Base-by-base conservation (phyloP, 805 yeast genomes). In the Hanseniaspora hatyaiensis region DNA sequence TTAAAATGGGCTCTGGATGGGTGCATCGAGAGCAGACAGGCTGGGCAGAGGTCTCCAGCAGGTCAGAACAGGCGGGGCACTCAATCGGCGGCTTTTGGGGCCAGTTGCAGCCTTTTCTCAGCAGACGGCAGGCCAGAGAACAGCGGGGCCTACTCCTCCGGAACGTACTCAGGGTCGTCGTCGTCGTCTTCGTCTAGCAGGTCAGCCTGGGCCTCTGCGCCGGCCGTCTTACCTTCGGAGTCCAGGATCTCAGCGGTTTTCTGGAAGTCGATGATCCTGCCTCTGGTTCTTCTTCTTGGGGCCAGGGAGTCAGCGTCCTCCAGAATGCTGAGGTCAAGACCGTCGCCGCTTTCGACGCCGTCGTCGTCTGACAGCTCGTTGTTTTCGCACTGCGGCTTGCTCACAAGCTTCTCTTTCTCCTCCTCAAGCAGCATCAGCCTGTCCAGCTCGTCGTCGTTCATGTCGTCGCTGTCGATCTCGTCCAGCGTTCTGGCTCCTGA, bases 261-360 rank as follows among this genome's bases (percentile, higher is more conserved):
- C 8, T 36, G 36, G 16, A 33, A 48, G 12, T 48, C 50, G n/a
- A 48, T 48, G 11, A 48, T 33, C 26, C 41, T 48, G 8, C 50
- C 50, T 36, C 50, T 48, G 5, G 50, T 48, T 40, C 50, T 40
- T 48, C 50, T 48, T 28, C 33, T 33, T 6, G 37, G 9, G 5
- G 29, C n/a, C n/a, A n/a, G n/a, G n/a, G n/a, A n/a, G n/a, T n/a
- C 29, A 23, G 8, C 34, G 24, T 48, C 42, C 5, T 41, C 38
- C 11, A 48, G 19, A 29, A 38, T 33, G 31, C 36, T 36, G 15
- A 41, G n/a, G 23, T 48, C 50, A 4, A 48, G 20, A 8, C 29
- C 47, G 6, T 43, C 41, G 11, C 11, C 29, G 12, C 28, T 15
- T 9, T 48, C 50, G 11, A 41, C 50, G 5, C 38, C 46, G 3